Evolutionary conservation across 257 asterid species (phyloP).

Genomic region (Gentiana dahurica): DNA sequence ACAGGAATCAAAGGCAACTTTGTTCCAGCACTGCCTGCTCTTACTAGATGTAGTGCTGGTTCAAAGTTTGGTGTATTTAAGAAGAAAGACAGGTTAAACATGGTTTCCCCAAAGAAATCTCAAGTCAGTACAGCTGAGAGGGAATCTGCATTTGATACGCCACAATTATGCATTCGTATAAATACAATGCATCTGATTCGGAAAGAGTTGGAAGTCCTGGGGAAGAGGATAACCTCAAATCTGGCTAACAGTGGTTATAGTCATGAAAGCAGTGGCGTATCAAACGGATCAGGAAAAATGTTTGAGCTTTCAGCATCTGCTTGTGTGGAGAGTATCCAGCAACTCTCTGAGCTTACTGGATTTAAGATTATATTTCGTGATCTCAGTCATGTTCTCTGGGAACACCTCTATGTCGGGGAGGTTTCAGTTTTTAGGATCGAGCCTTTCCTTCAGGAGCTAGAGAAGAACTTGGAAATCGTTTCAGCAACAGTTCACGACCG

Average conservation of each 20-base stretch:
- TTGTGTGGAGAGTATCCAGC: slow-evolving; percentile 67
- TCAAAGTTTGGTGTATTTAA: slow-evolving; percentile 56
- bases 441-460: slow-evolving; percentile 79
- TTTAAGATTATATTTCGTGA: slow-evolving; percentile 66
- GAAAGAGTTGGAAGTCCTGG: slow-evolving; percentile 61
- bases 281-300: slow-evolving; percentile 26
- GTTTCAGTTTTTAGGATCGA: slow-evolving; percentile 72
- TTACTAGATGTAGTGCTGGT: slow-evolving; percentile 59
- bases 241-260: slow-evolving; percentile 40
- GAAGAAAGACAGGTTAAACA: slow-evolving; percentile 51
- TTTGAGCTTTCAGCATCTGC: slow-evolving; percentile 55
- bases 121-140: slow-evolving; percentile 24
- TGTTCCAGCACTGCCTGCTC: slow-evolving; percentile 50
- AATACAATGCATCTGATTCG: slow-evolving; percentile 63
- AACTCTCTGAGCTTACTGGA: slow-evolving; percentile 67
- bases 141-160: slow-evolving; percentile 35
- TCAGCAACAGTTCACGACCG: slow-evolving; percentile 73
- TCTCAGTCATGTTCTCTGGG: slow-evolving; percentile 45
- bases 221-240: slow-evolving; percentile 46
- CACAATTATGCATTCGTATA: slow-evolving; percentile 60
- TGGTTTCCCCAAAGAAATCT: slow-evolving; percentile 36
- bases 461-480: slow-evolving; percentile 55
- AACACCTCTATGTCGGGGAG: slow-evolving; percentile 57
- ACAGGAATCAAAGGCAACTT: slow-evolving; percentile 63
- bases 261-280: slow-evolving; percentile 26